Percentiles rank a stretch among this genome's conserved stretches.
phyloP scores from a whole-genome alignment of 78 protist genomes.

The Dictyostelium brefeldianum region DNA sequence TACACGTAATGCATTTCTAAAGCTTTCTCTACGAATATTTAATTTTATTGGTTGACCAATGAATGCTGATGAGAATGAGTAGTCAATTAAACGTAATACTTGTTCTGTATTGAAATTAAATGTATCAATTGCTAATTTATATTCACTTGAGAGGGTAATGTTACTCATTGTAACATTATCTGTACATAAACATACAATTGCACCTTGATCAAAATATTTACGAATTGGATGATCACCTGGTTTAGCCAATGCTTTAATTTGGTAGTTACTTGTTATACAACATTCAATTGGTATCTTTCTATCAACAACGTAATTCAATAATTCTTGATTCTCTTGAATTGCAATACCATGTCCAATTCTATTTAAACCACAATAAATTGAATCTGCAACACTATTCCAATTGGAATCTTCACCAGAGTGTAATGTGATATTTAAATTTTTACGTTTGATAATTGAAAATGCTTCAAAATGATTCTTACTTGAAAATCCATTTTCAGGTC shows the following conservation, averaged over 20 bases:
- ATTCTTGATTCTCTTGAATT: conserved; percentile 56
- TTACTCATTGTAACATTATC: conserved; percentile 84
- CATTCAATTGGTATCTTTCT: conserved; percentile 82
- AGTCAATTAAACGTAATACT: conserved; percentile 84
- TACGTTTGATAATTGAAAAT: conserved; percentile 58
- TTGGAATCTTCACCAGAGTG: conserved; percentile 92
- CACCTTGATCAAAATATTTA: conserved; percentile 82
- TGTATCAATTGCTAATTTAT: conserved; percentile 59
- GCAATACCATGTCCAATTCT: conserved; percentile 93
- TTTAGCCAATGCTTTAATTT: conserved; percentile 83
- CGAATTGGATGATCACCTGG: conserved; percentile 86
- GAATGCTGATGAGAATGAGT: conserved; percentile 79
- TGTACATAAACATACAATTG: conserved; percentile 81
- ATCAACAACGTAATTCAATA: conserved; percentile 60
- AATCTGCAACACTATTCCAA: conserved; percentile 77
- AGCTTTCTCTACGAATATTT: conserved; percentile 65
- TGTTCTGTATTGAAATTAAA: conserved; percentile 82
- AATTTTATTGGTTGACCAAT: conserved; percentile 25
- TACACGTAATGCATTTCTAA: conserved; percentile 26
- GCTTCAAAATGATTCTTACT: conserved; percentile 78
- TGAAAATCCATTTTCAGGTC: conserved; percentile 89
- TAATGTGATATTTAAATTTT: conserved; percentile 72
- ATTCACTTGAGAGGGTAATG: conserved; percentile 45
- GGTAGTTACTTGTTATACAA: conserved; percentile 89
- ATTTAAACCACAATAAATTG: conserved; percentile 91